Conservation (phyloP, 495 filamentous ascomycete genomes). For the Melanomma pulvis-pyrius region DNA sequence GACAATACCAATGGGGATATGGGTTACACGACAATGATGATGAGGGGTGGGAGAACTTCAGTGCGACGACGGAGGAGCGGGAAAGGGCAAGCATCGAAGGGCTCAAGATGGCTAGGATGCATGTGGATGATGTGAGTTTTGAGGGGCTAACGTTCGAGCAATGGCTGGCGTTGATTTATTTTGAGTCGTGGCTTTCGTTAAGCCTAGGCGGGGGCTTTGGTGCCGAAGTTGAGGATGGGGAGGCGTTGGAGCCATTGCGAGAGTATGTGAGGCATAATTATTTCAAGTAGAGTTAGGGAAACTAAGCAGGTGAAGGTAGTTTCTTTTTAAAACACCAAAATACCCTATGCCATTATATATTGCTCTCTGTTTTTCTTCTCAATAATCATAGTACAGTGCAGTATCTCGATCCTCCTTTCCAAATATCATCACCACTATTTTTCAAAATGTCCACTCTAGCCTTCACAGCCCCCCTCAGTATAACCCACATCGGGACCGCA, state of each 20-base stretch:
- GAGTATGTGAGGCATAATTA: not conserved
- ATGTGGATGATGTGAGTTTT: not conserved
- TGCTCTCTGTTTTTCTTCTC: no score
- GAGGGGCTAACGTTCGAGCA: not conserved
- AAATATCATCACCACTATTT: no score
- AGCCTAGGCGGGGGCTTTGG: not conserved
- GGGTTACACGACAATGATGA: not conserved
- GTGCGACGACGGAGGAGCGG: not conserved
- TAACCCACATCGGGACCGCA: constrained; percentile 57
- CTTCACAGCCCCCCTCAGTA: constrained; percentile 5
- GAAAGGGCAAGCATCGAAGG: not conserved
- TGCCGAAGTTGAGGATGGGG: not conserved
- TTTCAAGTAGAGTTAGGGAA: not conserved
- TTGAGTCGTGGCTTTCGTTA: not conserved
- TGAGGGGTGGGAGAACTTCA: not conserved
- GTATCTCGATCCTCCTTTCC: no score
- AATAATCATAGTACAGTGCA: no score
- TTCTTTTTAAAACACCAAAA: no score
- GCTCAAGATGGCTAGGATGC: not conserved
- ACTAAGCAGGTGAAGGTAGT: no score
- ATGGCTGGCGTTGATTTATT: not conserved
- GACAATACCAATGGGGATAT: not conserved
- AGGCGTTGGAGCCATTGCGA: not conserved
- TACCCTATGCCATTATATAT: no score
- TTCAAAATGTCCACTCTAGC: not conserved